Evolutionary conservation across 345 rosid genomes (phyloP).

Genomic region (Citrus reticulata): DNA sequence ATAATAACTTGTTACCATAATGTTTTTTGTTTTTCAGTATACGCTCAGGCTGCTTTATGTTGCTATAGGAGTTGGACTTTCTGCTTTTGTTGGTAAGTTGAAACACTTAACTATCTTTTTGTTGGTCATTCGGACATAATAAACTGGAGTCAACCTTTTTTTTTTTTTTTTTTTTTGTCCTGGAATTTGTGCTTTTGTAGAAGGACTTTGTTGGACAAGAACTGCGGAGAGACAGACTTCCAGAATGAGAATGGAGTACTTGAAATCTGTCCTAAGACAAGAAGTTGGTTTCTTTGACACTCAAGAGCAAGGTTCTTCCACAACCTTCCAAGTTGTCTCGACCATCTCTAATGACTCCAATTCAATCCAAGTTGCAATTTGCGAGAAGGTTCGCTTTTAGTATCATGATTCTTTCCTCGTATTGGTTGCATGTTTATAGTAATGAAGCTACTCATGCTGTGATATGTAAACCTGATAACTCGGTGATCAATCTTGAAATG

Average conservation of each 20-base stretch:
- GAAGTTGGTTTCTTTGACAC: slow-evolving; percentile 66
- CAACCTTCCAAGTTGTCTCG: slow-evolving; percentile 55
- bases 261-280: slow-evolving; percentile 65
- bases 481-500: not conserved
- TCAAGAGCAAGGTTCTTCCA: slow-evolving; percentile 57
- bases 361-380: slow-evolving; percentile 62
- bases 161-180: not conserved
- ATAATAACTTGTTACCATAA: slow-evolving; percentile 4
- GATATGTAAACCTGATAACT: not conserved
- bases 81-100: slow-evolving; percentile 59
- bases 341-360: slow-evolving; percentile 62
- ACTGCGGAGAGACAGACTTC: slow-evolving; percentile 73
- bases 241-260: slow-evolving; percentile 50
- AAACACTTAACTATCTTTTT: not conserved
- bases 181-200: slow-evolving; percentile 26
- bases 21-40: slow-evolving; percentile 38
- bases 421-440: not conserved
- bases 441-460: not conserved
- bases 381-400: slow-evolving; percentile 47
- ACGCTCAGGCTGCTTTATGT: slow-evolving; percentile 55
- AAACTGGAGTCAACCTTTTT: not conserved
- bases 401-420: not conserved
- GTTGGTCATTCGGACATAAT: too few relatives aligned
- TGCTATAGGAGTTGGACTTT: slow-evolving; percentile 54
- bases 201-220: slow-evolving; percentile 72